Percentiles rank a stretch among this genome's conserved stretches.
phyloP scores from a whole-genome alignment of 108 stramenopile genomes.

The Skeletonema potamos region DNA sequence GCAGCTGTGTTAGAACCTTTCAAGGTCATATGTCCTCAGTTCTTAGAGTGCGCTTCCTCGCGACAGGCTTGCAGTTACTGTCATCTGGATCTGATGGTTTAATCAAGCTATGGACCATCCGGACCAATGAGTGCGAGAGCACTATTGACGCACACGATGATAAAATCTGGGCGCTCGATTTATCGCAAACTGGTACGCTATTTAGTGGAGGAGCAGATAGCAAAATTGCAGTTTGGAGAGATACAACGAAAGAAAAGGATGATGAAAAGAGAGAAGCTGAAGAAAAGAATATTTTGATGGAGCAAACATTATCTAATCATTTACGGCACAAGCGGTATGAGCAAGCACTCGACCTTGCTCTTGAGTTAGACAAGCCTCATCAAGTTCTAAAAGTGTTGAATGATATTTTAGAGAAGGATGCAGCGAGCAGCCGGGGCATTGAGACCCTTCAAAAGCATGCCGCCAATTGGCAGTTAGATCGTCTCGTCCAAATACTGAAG shows the following conservation, averaged over 20 bases:
- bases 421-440: slow-evolving; percentile 44
- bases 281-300: slow-evolving; percentile 77
- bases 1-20: slow-evolving; percentile 88
- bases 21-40: slow-evolving; percentile 94
- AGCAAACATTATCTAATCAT: slow-evolving; percentile 87
- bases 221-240: slow-evolving; percentile 88
- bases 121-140: slow-evolving; percentile 92
- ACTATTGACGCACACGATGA: slow-evolving; percentile 92
- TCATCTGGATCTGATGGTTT: slow-evolving; percentile 94
- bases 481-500: slow-evolving; percentile 66
- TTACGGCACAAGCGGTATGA: slow-evolving; percentile 86
- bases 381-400: slow-evolving; percentile 75
- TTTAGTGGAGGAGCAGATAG: slow-evolving; percentile 95
- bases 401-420: slow-evolving; percentile 72
- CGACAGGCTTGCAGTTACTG: slow-evolving; percentile 81
- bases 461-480: slow-evolving; percentile 62
- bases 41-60: slow-evolving; percentile 80
- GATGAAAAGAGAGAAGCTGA: slow-evolving; percentile 61
- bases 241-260: slow-evolving; percentile 85
- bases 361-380: slow-evolving; percentile 82
- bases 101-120: slow-evolving; percentile 94
- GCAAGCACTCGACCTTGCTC: slow-evolving; percentile 79
- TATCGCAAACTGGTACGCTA: slow-evolving; percentile 54
- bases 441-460: slow-evolving; percentile 65
- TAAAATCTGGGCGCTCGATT: slow-evolving; percentile 94